A percentile compares a stretch with the other conserved stretches of the same genome.
Conservation (phyloP, 2,329 filamentous ascomycete species). For the Biscogniauxia marginata region DNA sequence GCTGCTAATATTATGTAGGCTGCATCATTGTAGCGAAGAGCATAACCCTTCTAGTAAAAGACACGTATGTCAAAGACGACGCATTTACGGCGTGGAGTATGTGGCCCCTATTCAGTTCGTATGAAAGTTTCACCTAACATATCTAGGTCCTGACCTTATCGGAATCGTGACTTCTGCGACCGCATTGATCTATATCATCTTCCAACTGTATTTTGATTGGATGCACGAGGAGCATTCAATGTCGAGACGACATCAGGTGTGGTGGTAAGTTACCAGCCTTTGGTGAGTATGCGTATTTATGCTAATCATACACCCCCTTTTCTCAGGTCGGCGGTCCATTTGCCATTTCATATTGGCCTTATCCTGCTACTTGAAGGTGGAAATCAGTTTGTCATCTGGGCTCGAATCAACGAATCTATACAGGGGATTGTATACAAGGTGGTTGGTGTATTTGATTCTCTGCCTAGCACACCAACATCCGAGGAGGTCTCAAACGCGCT, state of each 20-base stretch:
- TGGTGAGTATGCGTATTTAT: not conserved
- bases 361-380: slow-evolving; percentile 63
- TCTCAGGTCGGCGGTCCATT: slow-evolving; percentile 52
- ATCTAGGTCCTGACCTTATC: slow-evolving; percentile 37
- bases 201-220: slow-evolving; percentile 57
- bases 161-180: slow-evolving; percentile 40
- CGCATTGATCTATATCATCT: slow-evolving; percentile 45
- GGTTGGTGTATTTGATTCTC: not conserved
- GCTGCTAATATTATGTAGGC: slow-evolving; percentile 12
- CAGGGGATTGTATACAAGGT: slow-evolving; percentile 13
- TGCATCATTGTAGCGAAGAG: slow-evolving; percentile 56
- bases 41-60: slow-evolving; percentile 50
- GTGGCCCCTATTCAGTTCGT: not conserved
- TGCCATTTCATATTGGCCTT: slow-evolving; percentile 62
- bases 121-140: slow-evolving; percentile 10
- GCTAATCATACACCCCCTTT: not conserved
- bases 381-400: slow-evolving; percentile 54
- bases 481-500: slow-evolving; percentile 18
- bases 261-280: slow-evolving; percentile 35
- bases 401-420: slow-evolving; percentile 32
- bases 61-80: slow-evolving; percentile 40
- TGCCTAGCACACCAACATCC: slow-evolving; percentile 10
- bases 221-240: slow-evolving; percentile 59
- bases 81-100: slow-evolving; percentile 24
- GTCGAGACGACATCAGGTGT: slow-evolving; percentile 55